These are phyloP conservation scores for Xylaria bambusicola DNA, from an alignment of 495 filamentous ascomycete genomes.

Conservation along the genomic window DNA sequence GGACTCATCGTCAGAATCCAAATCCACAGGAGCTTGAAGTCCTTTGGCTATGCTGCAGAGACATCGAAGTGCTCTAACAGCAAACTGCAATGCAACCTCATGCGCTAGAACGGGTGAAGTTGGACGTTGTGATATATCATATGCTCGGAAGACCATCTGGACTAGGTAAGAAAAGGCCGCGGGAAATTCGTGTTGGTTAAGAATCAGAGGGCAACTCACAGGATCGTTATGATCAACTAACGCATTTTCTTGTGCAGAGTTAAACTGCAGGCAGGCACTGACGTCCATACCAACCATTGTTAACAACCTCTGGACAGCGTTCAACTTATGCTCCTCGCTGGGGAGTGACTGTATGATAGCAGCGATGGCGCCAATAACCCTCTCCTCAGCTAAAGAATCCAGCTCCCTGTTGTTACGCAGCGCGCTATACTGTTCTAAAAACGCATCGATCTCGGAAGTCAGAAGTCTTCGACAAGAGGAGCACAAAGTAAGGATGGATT, in stretches of 20 bases:
- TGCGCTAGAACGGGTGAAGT: constrained; percentile 29
- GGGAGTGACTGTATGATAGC: constrained; percentile 79
- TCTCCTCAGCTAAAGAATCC: constrained; percentile 74
- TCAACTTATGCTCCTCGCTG: constrained; percentile 61
- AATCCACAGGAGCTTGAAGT: constrained; percentile 70
- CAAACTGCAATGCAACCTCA: constrained; percentile 55
- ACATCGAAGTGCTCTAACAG: constrained; percentile 68
- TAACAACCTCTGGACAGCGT: constrained; percentile 65
- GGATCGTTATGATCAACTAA: constrained; percentile 40
- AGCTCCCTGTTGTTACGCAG: constrained; percentile 61
- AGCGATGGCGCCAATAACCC: constrained; percentile 78
- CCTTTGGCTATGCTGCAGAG: constrained; percentile 77
- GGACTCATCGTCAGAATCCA: constrained; percentile 46
- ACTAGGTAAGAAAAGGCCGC: not conserved
- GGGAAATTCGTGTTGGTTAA: not conserved
- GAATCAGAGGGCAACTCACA: constrained; percentile 20
- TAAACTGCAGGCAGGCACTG: constrained; percentile 41
- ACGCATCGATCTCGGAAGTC: constrained; percentile 68
- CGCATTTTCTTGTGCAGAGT: constrained; percentile 25
- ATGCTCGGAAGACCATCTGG: constrained; percentile 37
- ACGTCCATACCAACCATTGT: constrained; percentile 64
- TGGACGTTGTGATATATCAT: constrained; percentile 40
- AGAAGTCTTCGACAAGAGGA: constrained; percentile 75
- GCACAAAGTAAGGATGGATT: constrained; percentile 77
- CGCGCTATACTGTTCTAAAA: constrained; percentile 73